These are phyloP conservation scores for Candida palmyrensis DNA, from an alignment of 805 yeast genomes.

Conservation along the genomic window DNA sequence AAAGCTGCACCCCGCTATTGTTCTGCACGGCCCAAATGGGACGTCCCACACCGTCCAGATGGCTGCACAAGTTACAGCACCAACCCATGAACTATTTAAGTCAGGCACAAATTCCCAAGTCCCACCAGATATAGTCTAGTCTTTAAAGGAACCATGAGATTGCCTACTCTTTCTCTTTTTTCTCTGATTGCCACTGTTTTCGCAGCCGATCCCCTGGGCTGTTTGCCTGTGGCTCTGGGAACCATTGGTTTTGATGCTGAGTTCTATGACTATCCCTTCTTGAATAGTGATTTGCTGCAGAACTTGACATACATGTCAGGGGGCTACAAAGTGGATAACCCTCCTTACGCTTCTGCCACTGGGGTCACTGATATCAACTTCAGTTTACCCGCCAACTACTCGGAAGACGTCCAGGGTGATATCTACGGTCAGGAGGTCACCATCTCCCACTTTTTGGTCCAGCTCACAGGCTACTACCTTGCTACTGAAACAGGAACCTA, in stretches of 20 bases:
- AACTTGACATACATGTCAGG: not conserved
- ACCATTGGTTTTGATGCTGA: not conserved
- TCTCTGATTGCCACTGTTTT: too few relatives aligned
- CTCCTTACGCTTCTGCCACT: not conserved
- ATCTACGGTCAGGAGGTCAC: conserved; percentile 5
- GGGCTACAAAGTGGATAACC: not conserved
- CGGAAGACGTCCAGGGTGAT: not conserved
- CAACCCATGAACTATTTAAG: too few relatives aligned
- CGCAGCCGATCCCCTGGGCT: not conserved
- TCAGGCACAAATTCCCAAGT: too few relatives aligned
- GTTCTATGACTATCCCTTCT: not conserved
- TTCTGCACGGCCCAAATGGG: too few relatives aligned
- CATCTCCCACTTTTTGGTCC: conserved; percentile 13
- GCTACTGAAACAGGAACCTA: not conserved
- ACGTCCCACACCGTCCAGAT: too few relatives aligned
- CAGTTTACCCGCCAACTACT: not conserved
- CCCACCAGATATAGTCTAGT: too few relatives aligned
- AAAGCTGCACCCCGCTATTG: too few relatives aligned
- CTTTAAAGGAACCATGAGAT: too few relatives aligned
- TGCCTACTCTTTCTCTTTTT: too few relatives aligned
- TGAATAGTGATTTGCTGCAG: not conserved
- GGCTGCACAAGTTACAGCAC: too few relatives aligned
- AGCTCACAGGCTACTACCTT: conserved; percentile 1
- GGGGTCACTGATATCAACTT: not conserved
- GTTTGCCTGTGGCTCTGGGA: not conserved